phyloP scores from a whole-genome alignment of 352 stramenopile species.

The Globisporangium polare region DNA sequence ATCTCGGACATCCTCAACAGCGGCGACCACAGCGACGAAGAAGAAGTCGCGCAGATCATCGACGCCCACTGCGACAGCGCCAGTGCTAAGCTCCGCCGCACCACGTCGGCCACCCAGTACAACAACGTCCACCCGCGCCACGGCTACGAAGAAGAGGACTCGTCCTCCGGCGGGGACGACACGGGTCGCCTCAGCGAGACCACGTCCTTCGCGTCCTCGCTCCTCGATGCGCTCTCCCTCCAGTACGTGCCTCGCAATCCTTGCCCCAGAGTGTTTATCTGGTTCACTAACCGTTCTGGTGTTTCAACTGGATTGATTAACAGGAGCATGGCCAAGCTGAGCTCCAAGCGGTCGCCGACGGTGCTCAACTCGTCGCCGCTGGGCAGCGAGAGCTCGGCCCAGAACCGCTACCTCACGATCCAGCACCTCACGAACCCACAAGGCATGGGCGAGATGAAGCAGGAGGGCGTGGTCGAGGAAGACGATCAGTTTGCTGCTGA shows the following conservation, averaged over 20 bases:
- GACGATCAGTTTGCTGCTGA: not conserved
- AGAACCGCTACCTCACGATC: constrained; percentile 11
- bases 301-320: not conserved
- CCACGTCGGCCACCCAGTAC: constrained; percentile 12
- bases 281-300: not conserved
- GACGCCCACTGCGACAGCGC: constrained; percentile 8
- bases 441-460: constrained; percentile 14
- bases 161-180: constrained; percentile 14
- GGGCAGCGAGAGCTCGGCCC: not conserved
- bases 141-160: constrained; percentile 12
- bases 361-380: constrained; percentile 9
- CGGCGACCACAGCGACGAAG: constrained; percentile 16
- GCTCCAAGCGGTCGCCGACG: constrained; percentile 17
- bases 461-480: constrained; percentile 1
- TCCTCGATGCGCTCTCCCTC: constrained; percentile 16
- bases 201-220: constrained; percentile 14
- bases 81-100: constrained; percentile 11
- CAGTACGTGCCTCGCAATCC: constrained; percentile 4
- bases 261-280: not conserved
- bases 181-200: constrained; percentile 13
- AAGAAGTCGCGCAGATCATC: constrained; percentile 18
- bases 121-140: constrained; percentile 1
- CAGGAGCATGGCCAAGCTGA: constrained; percentile 18
- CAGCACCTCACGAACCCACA: constrained; percentile 17
- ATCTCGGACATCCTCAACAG: constrained; percentile 21